Evolutionary conservation across 768 basidiomycete genomes (phyloP).

Genomic region (Leccinellum albellum): DNA sequence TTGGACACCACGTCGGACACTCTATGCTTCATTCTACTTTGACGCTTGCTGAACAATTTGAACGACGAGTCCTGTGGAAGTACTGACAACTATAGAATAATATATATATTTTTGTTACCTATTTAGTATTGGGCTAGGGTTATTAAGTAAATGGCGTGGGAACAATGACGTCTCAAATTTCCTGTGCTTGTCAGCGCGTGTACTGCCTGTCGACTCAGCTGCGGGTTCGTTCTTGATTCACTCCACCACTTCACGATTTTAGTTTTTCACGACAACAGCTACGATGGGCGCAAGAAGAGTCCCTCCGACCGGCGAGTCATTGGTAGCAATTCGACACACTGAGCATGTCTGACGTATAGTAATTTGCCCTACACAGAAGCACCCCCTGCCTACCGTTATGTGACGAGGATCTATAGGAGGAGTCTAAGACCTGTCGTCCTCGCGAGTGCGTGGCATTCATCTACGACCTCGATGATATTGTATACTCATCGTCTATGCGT

Average conservation of each 20-base stretch:
- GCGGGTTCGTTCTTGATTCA: background rate
- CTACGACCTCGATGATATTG: background rate
- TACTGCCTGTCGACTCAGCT: background rate
- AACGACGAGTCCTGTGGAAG: background rate
- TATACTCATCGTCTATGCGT: background rate
- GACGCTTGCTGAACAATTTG: background rate
- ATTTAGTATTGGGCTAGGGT: background rate
- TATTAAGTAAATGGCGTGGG: conserved; percentile 22
- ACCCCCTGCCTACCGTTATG: conserved; percentile 58
- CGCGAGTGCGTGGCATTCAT: conserved; percentile 31
- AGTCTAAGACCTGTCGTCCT: conserved; percentile 63
- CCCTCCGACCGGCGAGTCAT: conserved; percentile 14
- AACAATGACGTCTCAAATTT: conserved; percentile 17
- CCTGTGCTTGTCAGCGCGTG: conserved; percentile 1
- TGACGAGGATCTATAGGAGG: conserved; percentile 49
- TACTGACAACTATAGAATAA: background rate
- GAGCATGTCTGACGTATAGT: background rate
- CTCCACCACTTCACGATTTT: background rate
- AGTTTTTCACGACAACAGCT: background rate
- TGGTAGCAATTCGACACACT: background rate
- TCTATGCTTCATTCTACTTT: background rate
- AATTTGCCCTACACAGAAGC: conserved; percentile 26
- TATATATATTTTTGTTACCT: background rate
- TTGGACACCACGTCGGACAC: background rate
- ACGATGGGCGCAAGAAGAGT: conserved; percentile 15